Evolutionary conservation across 371 early-diverging fungal genomes (phyloP), one percentile per base, ranked within the genome.

Genomic region (Mucor indicus): DNA sequence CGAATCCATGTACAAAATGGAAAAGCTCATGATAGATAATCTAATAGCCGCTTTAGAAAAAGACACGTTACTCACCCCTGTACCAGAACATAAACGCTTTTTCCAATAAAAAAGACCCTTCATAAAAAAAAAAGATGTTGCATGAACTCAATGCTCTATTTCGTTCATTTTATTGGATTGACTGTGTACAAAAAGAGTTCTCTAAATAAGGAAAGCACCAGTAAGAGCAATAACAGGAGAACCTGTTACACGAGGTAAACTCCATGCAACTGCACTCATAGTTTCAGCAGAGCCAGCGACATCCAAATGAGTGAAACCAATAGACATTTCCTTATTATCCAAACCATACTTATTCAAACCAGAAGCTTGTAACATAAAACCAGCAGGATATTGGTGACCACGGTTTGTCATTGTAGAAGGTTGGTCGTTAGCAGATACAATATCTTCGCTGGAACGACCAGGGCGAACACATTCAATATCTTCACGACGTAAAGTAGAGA

Each of bases 351-450:
- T 56, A 50, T 83, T 76, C 25, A 94, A 53, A 4, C 93, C 92
- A 29, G 91, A 81, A 1, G 92, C 92, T 44, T 86, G 62, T 35
- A 83, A 58, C 79, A 93, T 82, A 50, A 89, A 92, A 20, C 91
- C 94, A 31, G 88, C 91, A 32, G 94, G 94, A 64, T 81, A 92
- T 62, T 88, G 87, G 55, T 93, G 94, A 13, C 92, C 94, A 63
- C 94, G 87, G 57, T 76, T 65, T 2, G 91, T 93, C 68, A 66
- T 63, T 1, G 82, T 80, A 44, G 85, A 85, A 10, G 94, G 76
- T 55, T 76, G 65, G 53, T 77, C 75, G 66, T 90, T 91, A 45
- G 86, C 83, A 67, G 91, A 92, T 19, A 87, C 78, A 27, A 93
- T 83, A 56, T 93, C 92, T 60, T 92, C 93, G 24, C 71, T 69